Evolutionary conservation across 352 stramenopile species (phyloP).

Genomic region (Phytophthora foliorum): DNA sequence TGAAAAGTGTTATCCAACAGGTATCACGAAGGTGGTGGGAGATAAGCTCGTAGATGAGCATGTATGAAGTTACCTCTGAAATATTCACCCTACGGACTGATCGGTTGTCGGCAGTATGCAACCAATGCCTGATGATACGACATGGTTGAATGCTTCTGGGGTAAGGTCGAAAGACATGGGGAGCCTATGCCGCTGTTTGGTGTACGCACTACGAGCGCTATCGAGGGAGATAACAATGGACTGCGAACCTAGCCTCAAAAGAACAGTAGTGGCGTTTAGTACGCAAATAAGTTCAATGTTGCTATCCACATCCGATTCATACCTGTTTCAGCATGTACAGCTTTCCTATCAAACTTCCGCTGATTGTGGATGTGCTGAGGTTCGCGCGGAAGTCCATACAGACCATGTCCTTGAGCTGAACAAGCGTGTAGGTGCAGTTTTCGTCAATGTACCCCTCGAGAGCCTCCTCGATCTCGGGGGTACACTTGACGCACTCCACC

Average conservation of each 20-base stretch:
- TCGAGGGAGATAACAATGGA: no score
- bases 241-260: not conserved
- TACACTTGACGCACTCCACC: not conserved
- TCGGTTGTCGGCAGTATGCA: conserved; percentile 6
- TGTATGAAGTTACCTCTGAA: conserved; percentile 8
- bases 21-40: no score
- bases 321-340: conserved; percentile 31
- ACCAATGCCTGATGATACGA: not conserved
- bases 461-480: conserved; percentile 1
- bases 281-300: not conserved
- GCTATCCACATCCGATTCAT: conserved; percentile 3
- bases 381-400: not conserved
- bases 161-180: no score
- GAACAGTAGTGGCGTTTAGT: not conserved
- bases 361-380: not conserved
- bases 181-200: no score
- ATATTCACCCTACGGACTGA: conserved; percentile 10
- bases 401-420: not conserved
- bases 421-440: conserved; percentile 4
- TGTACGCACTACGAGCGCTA: no score
- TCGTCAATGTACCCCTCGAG: conserved; percentile 10
- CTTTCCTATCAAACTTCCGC: not conserved
- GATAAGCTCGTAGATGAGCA: not conserved
- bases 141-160: no score
- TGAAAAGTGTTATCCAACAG: not conserved